Conservation (phyloP, 1,284 basidiomycete genomes). For the Cronartium quercuum region DNA sequence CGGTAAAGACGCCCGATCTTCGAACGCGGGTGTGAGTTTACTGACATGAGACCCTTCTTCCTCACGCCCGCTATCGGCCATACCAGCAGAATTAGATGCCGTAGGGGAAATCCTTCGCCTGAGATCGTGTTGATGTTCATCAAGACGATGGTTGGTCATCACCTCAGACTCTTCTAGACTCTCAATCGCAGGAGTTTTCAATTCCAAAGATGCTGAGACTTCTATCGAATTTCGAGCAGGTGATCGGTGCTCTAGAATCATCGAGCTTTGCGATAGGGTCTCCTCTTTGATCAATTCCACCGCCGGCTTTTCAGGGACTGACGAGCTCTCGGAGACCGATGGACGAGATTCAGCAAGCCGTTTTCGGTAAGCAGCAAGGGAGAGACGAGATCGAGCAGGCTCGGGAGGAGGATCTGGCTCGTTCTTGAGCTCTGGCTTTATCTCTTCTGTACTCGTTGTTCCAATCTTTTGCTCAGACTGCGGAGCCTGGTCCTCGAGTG, state of each 20-base stretch:
- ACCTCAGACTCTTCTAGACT: background rate
- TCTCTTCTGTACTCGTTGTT: background rate
- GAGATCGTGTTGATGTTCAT: background rate
- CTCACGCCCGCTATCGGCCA: background rate
- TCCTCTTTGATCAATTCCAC: background rate
- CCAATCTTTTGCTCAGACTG: background rate
- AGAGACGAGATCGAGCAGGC: slow-evolving; percentile 1
- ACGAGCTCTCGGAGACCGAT: slow-evolving; percentile 8
- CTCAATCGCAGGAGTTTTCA: no score
- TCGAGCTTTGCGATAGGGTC: background rate
- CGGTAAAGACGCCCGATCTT: background rate
- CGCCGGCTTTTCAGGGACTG: background rate
- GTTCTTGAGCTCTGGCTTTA: background rate
- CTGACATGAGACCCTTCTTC: background rate
- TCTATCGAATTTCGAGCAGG: background rate
- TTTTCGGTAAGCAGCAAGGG: slow-evolving; percentile 21
- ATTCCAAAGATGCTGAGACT: background rate
- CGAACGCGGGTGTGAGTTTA: background rate
- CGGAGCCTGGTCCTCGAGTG: background rate
- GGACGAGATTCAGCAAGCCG: slow-evolving; percentile 11
- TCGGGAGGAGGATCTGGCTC: background rate
- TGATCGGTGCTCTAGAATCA: background rate
- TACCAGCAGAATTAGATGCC: background rate
- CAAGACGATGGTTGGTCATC: background rate
- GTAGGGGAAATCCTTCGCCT: background rate